Conservation (phyloP, 2,329 filamentous ascomycete species). For the Parastagonospora avenae region DNA sequence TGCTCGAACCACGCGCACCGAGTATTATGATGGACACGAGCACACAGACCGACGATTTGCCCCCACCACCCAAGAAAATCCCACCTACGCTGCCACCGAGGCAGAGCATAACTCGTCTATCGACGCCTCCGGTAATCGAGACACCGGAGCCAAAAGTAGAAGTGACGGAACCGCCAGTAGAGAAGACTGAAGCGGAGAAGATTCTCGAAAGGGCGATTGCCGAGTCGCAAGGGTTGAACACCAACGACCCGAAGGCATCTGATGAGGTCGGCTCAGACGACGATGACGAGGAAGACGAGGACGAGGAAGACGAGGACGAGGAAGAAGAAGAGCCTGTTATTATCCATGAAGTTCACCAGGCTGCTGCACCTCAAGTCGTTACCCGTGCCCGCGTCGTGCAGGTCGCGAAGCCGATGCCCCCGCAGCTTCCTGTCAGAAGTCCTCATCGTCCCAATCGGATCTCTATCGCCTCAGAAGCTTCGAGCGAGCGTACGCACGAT, state of each 20-base stretch:
- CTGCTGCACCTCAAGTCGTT: slow-evolving; percentile 68
- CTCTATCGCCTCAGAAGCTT: slow-evolving; percentile 39
- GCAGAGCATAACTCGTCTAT: slow-evolving; percentile 20
- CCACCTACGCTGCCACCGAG: slow-evolving; percentile 34
- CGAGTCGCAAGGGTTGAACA: slow-evolving; percentile 19
- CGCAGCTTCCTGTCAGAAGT: slow-evolving; percentile 77
- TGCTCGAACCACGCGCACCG: slow-evolving; percentile 64
- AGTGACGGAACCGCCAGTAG: slow-evolving; percentile 19
- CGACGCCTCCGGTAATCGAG: slow-evolving; percentile 36
- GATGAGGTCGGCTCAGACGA: slow-evolving; percentile 56
- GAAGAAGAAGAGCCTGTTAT: slow-evolving; percentile 68
- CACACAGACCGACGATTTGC: slow-evolving; percentile 24
- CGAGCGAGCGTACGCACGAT: slow-evolving; percentile 27
- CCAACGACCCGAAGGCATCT: slow-evolving; percentile 21
- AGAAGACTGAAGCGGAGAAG: slow-evolving; percentile 9
- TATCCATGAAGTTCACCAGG: slow-evolving; percentile 70
- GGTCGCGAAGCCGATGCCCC: slow-evolving; percentile 79
- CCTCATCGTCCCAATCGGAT: slow-evolving; percentile 59
- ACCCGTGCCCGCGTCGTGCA: slow-evolving; percentile 81
- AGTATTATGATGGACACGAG: slow-evolving; percentile 57
- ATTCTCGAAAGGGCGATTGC: slow-evolving; percentile 8
- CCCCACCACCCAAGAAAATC: slow-evolving; percentile 26
- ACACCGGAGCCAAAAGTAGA: slow-evolving; percentile 41
- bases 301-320: slow-evolving; percentile 48
- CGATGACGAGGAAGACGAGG: slow-evolving; percentile 46